These are phyloP conservation scores for Lenwebbia sp. DNA, from an alignment of 345 rosid species.

Conservation along the genomic window DNA sequence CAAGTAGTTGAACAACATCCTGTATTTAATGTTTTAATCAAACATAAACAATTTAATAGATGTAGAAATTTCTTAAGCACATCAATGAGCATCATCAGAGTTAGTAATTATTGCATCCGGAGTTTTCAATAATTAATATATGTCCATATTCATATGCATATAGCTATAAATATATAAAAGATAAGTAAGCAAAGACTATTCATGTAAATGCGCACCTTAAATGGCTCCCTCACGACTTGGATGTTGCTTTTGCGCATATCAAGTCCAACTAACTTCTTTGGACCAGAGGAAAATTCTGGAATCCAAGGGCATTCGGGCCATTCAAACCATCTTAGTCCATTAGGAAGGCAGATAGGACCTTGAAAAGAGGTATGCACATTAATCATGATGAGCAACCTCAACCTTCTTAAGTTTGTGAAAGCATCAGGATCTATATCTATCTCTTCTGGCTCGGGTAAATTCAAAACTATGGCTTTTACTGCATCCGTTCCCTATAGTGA, in stretches of 20 bases:
- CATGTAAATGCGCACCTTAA: neutral
- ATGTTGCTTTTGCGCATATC: neutral
- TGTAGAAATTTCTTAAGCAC: no score
- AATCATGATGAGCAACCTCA: neutral
- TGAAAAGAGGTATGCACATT: neutral
- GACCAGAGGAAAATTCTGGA: neutral
- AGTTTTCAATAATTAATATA: neutral
- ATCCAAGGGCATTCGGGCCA: conserved; percentile 2
- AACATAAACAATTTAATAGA: no score
- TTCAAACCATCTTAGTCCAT: neutral
- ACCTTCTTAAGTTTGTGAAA: neutral
- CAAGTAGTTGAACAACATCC: no score
- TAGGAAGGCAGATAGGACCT: neutral
- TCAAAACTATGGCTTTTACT: neutral
- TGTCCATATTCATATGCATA: neutral
- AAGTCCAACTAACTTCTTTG: neutral
- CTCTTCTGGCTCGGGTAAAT: neutral
- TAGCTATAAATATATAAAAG: neutral
- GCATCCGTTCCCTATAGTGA: neutral
- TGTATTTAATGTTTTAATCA: no score
- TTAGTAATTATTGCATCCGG: neutral
- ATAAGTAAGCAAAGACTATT: neutral
- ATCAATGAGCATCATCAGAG: neutral
- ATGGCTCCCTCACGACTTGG: neutral
- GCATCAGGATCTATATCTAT: neutral